Evolutionary conservation across 2,329 filamentous ascomycete genomes (phyloP).

Genomic region (Diaporthe australafricana): DNA sequence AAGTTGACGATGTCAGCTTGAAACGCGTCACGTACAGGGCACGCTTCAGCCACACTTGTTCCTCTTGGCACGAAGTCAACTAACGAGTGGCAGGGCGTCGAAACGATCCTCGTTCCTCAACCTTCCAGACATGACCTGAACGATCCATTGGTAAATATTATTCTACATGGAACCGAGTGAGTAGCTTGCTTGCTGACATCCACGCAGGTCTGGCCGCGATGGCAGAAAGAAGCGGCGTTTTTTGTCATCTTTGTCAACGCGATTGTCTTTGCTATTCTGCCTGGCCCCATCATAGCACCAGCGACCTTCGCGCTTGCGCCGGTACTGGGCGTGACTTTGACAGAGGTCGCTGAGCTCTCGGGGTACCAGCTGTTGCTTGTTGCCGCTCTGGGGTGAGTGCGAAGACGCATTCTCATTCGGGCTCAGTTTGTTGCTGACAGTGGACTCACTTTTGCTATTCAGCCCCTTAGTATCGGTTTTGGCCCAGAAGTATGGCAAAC

Average conservation of each 20-base stretch:
- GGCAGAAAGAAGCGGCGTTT: constrained; percentile 41
- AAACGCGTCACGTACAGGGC: constrained; percentile 35
- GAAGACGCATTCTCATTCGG: not conserved
- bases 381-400: constrained; percentile 36
- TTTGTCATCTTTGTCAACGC: constrained; percentile 39
- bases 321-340: constrained; percentile 43
- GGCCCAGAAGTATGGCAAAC: constrained; percentile 49
- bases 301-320: constrained; percentile 38
- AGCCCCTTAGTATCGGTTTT: constrained; percentile 46
- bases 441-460: not conserved
- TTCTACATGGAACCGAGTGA: not conserved
- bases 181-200: not conserved
- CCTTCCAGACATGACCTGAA: constrained; percentile 36
- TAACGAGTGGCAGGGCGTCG: constrained; percentile 30
- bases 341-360: constrained; percentile 40
- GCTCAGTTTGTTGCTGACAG: not conserved
- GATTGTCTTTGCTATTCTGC: constrained; percentile 41
- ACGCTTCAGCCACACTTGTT: not conserved
- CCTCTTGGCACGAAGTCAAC: not conserved
- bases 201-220: constrained; percentile 39
- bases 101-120: constrained; percentile 40
- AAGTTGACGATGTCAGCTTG: constrained; percentile 13
- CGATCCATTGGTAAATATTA: constrained; percentile 37
- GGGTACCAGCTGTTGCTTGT: constrained; percentile 41
- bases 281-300: constrained; percentile 40